A percentile compares a stretch with the other conserved stretches of the same genome.
phyloP scores from a whole-genome alignment of 108 stramenopile species.

The Heterococcus sp. region DNA sequence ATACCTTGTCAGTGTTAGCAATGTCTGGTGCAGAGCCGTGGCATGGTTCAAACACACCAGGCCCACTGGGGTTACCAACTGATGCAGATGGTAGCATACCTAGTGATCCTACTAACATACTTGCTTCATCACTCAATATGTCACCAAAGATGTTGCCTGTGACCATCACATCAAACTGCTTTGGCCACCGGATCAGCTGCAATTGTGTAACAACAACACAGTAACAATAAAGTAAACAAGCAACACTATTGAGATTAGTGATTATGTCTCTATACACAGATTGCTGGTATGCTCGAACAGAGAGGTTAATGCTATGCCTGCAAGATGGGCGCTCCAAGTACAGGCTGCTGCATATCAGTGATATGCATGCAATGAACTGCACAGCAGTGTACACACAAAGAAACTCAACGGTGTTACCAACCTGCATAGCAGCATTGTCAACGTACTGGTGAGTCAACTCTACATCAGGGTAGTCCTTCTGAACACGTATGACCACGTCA shows the following conservation, averaged over 20 bases:
- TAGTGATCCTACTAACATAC: constrained; percentile 93
- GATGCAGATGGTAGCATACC: constrained; percentile 96
- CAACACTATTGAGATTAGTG: too few species aligned
- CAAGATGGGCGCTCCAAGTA: too few species aligned
- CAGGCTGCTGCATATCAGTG: too few species aligned
- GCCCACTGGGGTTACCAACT: constrained; percentile 81
- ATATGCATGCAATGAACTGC: too few species aligned
- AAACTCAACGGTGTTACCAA: too few species aligned
- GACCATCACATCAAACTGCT: constrained; percentile 97
- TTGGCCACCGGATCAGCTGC: constrained; percentile 93
- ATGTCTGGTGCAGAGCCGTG: constrained; percentile 98
- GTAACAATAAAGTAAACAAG: too few species aligned
- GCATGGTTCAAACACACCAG: constrained; percentile 97
- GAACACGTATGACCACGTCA: constrained; percentile 82
- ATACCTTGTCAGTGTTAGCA: constrained; percentile 91
- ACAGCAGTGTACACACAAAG: too few species aligned
- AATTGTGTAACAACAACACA: too few species aligned
- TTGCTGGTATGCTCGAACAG: too few species aligned
- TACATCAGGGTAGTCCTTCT: constrained; percentile 78
- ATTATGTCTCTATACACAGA: too few species aligned
- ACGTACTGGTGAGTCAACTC: constrained; percentile 96
- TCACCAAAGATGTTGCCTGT: constrained; percentile 98
- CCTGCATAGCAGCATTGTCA: constrained; percentile 91
- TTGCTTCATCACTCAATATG: constrained; percentile 94
- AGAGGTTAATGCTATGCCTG: too few species aligned